Percentiles rank a stretch among this genome's conserved stretches.
These are phyloP conservation scores for Calocera viscosa DNA, from an alignment of 768 basidiomycete species.

Conservation along the genomic window DNA sequence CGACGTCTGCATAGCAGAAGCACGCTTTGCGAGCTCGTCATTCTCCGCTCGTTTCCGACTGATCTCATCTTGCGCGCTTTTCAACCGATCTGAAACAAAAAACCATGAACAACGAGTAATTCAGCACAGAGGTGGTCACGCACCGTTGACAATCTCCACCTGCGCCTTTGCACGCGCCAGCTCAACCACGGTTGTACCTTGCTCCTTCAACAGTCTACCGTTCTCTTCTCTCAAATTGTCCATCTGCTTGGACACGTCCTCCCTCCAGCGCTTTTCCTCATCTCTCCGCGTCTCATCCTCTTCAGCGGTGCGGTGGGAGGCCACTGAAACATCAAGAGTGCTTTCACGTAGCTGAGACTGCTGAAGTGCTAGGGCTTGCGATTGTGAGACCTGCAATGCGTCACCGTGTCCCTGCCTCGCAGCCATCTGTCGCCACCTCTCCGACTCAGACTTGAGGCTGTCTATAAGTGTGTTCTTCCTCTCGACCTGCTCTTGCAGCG, in stretches of 20 bases:
- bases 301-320: background rate
- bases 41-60: conserved; percentile 36
- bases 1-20: conserved; percentile 43
- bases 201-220: background rate
- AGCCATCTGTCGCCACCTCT: conserved; percentile 67
- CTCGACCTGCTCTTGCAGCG: conserved; percentile 66
- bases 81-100: background rate
- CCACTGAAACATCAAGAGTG: conserved; percentile 12
- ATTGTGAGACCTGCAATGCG: background rate
- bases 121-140: background rate
- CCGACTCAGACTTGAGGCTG: conserved; percentile 76
- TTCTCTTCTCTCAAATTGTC: conserved; percentile 17
- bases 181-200: background rate
- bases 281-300: conserved; percentile 12
- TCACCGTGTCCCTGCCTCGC: conserved; percentile 36
- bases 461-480: conserved; percentile 65
- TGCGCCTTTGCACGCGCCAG: background rate
- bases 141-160: background rate
- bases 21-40: conserved; percentile 52
- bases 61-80: background rate
- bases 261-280: background rate
- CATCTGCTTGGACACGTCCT: background rate
- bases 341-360: background rate
- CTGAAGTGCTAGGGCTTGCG: background rate
- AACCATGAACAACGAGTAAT: no score